These are phyloP conservation scores for Mycena belliarum DNA, from an alignment of 768 basidiomycete genomes.

Conservation along the genomic window DNA sequence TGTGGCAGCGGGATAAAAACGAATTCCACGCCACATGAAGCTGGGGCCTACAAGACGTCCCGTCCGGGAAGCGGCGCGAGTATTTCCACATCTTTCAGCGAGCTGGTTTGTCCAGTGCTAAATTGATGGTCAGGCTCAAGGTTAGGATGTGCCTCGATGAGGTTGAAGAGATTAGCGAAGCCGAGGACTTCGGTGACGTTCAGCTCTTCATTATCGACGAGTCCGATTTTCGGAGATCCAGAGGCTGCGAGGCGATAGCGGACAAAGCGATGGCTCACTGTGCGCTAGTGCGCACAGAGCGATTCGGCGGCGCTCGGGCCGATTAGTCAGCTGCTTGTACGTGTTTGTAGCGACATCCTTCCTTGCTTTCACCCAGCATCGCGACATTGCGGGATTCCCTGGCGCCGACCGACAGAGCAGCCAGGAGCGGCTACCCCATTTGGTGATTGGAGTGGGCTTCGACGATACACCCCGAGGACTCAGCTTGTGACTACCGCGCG, in stretches of 20 bases:
- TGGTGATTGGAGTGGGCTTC: too few relatives aligned
- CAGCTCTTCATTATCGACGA: slow-evolving; percentile 14
- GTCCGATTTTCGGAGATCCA: slow-evolving; percentile 11
- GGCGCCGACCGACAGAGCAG: too few relatives aligned
- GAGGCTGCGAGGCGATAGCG: slow-evolving; percentile 11
- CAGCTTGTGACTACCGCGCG: too few relatives aligned
- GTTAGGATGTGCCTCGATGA: slow-evolving; percentile 22
- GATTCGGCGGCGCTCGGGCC: too few relatives aligned
- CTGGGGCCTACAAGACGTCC: slow-evolving; percentile 14
- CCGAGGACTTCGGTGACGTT: slow-evolving; percentile 16
- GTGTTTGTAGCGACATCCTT: too few relatives aligned
- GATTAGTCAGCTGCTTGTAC: too few relatives aligned
- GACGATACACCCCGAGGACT: too few relatives aligned
- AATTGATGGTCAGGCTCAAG: slow-evolving; percentile 14
- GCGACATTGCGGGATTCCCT: too few relatives aligned
- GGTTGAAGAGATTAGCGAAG: slow-evolving; percentile 18
- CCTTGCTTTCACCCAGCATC: too few relatives aligned
- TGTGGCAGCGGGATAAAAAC: neutral
- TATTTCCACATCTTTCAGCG: slow-evolving; percentile 8
- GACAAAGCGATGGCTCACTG: slow-evolving; percentile 18
- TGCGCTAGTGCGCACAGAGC: too few relatives aligned
- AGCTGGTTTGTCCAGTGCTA: slow-evolving; percentile 3
- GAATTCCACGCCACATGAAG: neutral
- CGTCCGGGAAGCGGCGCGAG: slow-evolving; percentile 22
- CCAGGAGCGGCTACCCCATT: too few relatives aligned